Evolutionary conservation across 257 asterid genomes (phyloP).

Genomic region (Scutellaria galericulata): DNA sequence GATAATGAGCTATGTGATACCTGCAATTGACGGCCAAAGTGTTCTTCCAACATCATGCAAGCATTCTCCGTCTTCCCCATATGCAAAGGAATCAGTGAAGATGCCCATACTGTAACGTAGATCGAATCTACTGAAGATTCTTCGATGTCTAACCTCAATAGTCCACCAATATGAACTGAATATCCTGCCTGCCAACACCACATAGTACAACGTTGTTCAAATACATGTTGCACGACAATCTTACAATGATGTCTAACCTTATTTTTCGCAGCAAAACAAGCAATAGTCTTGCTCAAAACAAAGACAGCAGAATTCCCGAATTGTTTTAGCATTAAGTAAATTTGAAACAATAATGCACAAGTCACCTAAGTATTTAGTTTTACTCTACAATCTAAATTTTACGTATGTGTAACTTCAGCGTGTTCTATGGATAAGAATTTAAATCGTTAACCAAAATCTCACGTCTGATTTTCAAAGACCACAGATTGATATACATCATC

Average conservation of each 20-base stretch:
- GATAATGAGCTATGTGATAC: constrained; percentile 38
- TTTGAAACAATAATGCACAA: not conserved
- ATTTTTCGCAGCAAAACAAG: constrained; percentile 2
- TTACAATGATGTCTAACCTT: not conserved
- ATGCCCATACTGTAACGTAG: constrained; percentile 91
- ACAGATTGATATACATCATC: not conserved
- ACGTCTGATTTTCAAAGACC: constrained; percentile 9
- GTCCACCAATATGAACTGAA: constrained; percentile 84
- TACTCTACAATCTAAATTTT: not conserved
- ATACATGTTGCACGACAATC: not conserved
- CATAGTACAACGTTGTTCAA: constrained; percentile 21
- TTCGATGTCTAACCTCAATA: constrained; percentile 78
- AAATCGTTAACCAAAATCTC: not conserved
- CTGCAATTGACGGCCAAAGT: constrained; percentile 81
- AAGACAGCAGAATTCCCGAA: not conserved
- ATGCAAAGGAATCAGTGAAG: constrained; percentile 76
- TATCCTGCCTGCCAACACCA: constrained; percentile 65
- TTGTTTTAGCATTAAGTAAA: not conserved
- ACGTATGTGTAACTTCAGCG: not conserved
- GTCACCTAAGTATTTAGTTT: constrained; percentile 12
- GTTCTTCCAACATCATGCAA: constrained; percentile 63
- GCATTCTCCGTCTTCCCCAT: constrained; percentile 86
- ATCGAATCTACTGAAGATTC: constrained; percentile 69
- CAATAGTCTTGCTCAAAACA: not conserved
- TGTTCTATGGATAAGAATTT: not conserved